Base-by-base conservation (phyloP, 345 rosid species). In the Eucalyptus sp. region DNA sequence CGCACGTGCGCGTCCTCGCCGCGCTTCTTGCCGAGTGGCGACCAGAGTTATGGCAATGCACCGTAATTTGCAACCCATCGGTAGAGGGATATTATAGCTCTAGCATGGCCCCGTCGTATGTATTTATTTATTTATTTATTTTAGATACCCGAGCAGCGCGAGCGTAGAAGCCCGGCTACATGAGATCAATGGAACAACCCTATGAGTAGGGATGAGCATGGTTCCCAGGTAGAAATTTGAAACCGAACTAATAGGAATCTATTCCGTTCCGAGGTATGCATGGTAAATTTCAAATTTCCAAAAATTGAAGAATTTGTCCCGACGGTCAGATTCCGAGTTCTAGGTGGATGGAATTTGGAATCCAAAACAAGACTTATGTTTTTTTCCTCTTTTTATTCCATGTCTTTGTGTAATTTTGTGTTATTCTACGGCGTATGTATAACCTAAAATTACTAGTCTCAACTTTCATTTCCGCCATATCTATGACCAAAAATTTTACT, bases 221-320 rank as follows among this genome's bases (percentile, higher is more conserved):
- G 1, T 56, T 56, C 1, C 29, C 2, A 24, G 0, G 1, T 24
- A 56, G 0, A 22, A 56, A 56, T 24, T 1, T 0, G 1, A 56
- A 56, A 9, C 2, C 0, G 3, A 56, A 56, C 13, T 56, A 22
- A 24, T 0, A 56, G 0, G 0, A 56, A 56, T 24, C 1, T 56
- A 56, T 56, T 56, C 2, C 0, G 0, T 9, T 9, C 0, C 0
- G 0, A 22, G 3, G 3, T 0, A 22, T 54, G 5, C 11, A 54
- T 20, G 0, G 0, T 56, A 56, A 1, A 24, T 18, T 52, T 52
- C 5, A 52, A 3, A 52, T 52, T 52, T 52, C 2, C 5, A 52
- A 56, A 24, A 24, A 24, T 24, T 56, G 13, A 24, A 27, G 3
- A 22, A 56, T 24, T 22, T 49, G 13, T 49, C 8, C 1, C 13